phyloP scores from a whole-genome alignment of 2,329 filamentous ascomycete genomes.

The Cadophora malorum region DNA sequence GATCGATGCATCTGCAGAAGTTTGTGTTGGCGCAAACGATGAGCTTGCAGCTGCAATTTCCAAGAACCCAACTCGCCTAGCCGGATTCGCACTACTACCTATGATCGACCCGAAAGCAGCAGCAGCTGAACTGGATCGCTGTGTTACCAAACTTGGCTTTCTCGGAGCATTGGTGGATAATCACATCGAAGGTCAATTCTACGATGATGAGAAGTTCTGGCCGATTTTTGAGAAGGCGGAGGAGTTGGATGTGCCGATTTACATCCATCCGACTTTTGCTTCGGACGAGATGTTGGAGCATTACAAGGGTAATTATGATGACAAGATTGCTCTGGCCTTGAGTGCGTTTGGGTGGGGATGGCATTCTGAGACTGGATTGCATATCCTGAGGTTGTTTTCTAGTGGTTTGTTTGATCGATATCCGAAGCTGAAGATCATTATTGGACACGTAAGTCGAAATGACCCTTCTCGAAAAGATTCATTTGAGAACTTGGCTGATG shows the following conservation, averaged over 20 bases:
- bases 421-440: slow-evolving; percentile 59
- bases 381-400: slow-evolving; percentile 57
- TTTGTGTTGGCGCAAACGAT: slow-evolving; percentile 43
- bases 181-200: slow-evolving; percentile 49
- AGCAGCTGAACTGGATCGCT: slow-evolving; percentile 48
- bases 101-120: slow-evolving; percentile 48
- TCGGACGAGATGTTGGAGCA: slow-evolving; percentile 40
- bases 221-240: slow-evolving; percentile 45
- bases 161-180: slow-evolving; percentile 56
- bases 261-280: slow-evolving; percentile 51
- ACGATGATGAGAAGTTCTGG: slow-evolving; percentile 52
- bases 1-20: slow-evolving; percentile 24
- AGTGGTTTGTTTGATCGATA: slow-evolving; percentile 61
- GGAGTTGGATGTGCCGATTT: slow-evolving; percentile 52
- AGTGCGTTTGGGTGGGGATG: slow-evolving; percentile 55
- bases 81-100: slow-evolving; percentile 52
- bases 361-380: slow-evolving; percentile 57
- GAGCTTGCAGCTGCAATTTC: slow-evolving; percentile 44
- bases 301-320: slow-evolving; percentile 45
- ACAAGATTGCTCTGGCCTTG: slow-evolving; percentile 45
- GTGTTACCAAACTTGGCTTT: slow-evolving; percentile 53
- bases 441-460: slow-evolving; percentile 50
- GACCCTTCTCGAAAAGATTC: background rate
- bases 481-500: background rate
- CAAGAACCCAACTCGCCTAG: slow-evolving; percentile 47